Evolutionary conservation across 306 rosid genomes (phyloP).

Genomic region (Prinsepia uniflora): DNA sequence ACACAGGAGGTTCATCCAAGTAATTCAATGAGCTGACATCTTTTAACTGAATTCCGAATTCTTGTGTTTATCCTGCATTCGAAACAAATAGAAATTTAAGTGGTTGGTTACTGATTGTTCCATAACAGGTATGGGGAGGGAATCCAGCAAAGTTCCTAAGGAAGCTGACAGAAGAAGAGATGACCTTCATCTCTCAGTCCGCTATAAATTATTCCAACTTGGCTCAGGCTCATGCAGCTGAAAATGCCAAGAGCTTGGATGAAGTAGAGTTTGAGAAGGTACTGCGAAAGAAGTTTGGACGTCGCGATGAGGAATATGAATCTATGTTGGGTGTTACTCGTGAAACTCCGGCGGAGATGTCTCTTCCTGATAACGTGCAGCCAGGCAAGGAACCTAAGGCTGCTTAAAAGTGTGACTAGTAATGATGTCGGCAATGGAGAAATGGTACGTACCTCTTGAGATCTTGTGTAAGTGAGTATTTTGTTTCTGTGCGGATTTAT

Average conservation of each 20-base stretch:
- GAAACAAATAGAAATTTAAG: neutral
- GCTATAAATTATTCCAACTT: conserved; percentile 76
- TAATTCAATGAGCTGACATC: neutral
- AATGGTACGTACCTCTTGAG: conserved; percentile 16
- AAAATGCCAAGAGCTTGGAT: conserved; percentile 71
- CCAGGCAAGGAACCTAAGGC: conserved; percentile 55
- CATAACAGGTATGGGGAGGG: conserved; percentile 87
- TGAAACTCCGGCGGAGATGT: conserved; percentile 54
- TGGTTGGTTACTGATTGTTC: neutral
- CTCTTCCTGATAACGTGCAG: conserved; percentile 45
- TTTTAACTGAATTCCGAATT: neutral
- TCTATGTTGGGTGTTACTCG: conserved; percentile 50
- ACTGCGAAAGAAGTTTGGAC: conserved; percentile 67
- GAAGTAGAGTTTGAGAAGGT: conserved; percentile 72
- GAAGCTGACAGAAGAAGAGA: conserved; percentile 90
- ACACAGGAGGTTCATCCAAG: neutral
- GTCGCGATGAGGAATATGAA: conserved; percentile 58
- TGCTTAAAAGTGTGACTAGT: conserved; percentile 22
- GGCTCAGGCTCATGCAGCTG: conserved; percentile 92
- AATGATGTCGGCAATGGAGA: conserved; percentile 1
- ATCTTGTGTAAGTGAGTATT: conserved; percentile 19
- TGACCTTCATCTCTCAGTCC: conserved; percentile 79
- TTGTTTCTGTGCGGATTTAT: conserved; percentile 31
- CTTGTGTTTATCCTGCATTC: conserved; percentile 2
- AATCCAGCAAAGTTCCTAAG: conserved; percentile 93